These are phyloP conservation scores for Castanea crenata DNA, from an alignment of 306 rosid genomes.

Conservation along the genomic window DNA sequence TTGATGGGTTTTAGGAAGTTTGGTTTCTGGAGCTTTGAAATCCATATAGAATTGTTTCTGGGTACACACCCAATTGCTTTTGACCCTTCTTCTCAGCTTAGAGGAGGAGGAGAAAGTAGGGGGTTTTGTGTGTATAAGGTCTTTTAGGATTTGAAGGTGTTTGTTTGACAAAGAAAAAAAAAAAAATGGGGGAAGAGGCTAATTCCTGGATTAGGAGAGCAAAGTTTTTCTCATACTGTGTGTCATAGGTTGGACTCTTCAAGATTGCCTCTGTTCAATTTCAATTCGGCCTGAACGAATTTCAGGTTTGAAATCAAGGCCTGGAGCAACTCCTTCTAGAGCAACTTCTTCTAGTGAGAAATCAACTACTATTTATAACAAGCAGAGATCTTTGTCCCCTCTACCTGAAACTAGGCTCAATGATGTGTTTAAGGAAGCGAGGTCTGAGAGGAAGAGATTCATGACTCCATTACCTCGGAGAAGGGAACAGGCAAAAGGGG, in stretches of 20 bases:
- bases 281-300: constrained; percentile 28
- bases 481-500: constrained; percentile 41
- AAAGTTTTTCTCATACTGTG: constrained; percentile 74
- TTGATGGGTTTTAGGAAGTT: constrained; percentile 41
- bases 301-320: constrained; percentile 50
- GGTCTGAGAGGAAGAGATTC: constrained; percentile 62
- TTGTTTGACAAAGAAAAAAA: constrained; percentile 9
- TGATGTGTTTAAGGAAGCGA: constrained; percentile 69
- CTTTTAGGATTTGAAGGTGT: constrained; percentile 24
- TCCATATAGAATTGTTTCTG: constrained; percentile 16
- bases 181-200: constrained; percentile 60
- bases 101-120: constrained; percentile 23
- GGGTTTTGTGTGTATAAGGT: constrained; percentile 22
- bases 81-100: constrained; percentile 29
- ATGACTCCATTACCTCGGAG: constrained; percentile 65
- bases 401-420: constrained; percentile 43
- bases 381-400: constrained; percentile 87
- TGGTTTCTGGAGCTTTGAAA: constrained; percentile 25
- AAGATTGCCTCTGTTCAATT: constrained; percentile 37
- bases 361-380: constrained; percentile 26
- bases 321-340: constrained; percentile 16
- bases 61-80: constrained; percentile 18
- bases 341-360: constrained; percentile 21
- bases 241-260: constrained; percentile 78
- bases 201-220: constrained; percentile 90